Evolutionary conservation across 768 basidiomycete genomes (phyloP), one percentile per base, ranked within the genome.

Genomic region (Xerocomellus dryophilus): DNA sequence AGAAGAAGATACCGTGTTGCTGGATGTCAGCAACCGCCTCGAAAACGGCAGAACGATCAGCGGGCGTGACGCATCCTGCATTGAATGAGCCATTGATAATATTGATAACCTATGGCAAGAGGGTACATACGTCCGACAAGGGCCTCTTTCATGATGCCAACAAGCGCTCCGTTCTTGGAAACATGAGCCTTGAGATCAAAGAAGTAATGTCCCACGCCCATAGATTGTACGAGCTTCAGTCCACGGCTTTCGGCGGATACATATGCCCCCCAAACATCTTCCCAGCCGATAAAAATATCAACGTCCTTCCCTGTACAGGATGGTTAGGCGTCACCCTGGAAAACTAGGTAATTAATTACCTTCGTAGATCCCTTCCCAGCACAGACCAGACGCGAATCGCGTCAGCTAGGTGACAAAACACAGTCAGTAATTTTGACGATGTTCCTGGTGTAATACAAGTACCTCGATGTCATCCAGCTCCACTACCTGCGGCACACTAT

Each of bases 381-480:
- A 44, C 25, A 61, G 7, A 11, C 59, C 58, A 25, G 42, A 35
- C 17, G 14, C 18, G 21, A 71, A 59, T 23, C 68, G 66, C 11
- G 68, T 68, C 35, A 71, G 4, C 67, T 69, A 9, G 6, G 41
- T 4, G n/a, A 38, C 5, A n/a, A 39, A 56, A 17, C 7, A 11
- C 5, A n/a, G 15, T 61, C 21, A 48, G 47, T 25, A 17, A 32
- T n/a, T 49, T 35, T 10, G 32, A 27, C 23, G 7, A n/a, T 15
- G 4, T 25, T 15, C 7, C 8, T 9, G 18, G 32, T 8, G 35
- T 2, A 18, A 44, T 29, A 21, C 25, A 50, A 32, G 32, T 46
- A 69, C 66, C 57, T 70, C 70, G 5, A 72, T 71, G 41, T 70
- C 66, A 41, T 61, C 57, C 39, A 70, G 17, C 29, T 72, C 67